Base-by-base conservation (phyloP, 2,329 filamentous ascomycete species). In the Monilinia fructigena region DNA sequence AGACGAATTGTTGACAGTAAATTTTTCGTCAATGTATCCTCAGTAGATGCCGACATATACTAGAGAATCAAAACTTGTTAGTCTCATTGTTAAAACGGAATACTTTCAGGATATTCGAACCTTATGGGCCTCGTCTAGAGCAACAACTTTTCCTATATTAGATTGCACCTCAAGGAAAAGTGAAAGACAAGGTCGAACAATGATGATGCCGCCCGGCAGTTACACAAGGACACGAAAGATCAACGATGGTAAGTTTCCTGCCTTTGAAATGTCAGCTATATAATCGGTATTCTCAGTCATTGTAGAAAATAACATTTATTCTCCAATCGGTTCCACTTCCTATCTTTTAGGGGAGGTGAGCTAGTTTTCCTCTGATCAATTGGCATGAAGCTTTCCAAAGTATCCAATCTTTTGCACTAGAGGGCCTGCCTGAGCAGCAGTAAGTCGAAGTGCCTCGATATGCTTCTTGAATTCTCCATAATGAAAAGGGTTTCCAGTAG, bases 71-170 rank as follows among this genome's bases (percentile, higher is more conserved):
- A 4, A 3, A 64, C 14, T 6, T 42, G 16, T 54, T 11, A 58
- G 55, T 14, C 23, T 28, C 40, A 47, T 3, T 6, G 26, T 31
- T 2, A 42, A 8, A 14, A 11, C 4, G 8, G 11, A 47, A 4
- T 31, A 6, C 8, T 16, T 31, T 28, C 40, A 20, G 38, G 14
- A 23, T 11, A 48, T 28, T 56, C 70, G 60, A 75, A 85, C 83
- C 72, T 93, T 93, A 74, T 95, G 91, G 0, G 91, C 91, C 74
- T 94, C 90, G 69, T 94, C 90, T 0, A 93, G 79, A 0, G 89
- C 89, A 18, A 93, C 77, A 48, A 93, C 80, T 5, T 86, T 82
- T 0, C 88, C 86, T 0, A 81, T 73, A 0, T 75, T 70, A 0
- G 71, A 69, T 0, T 81, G 76, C 56, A 85, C 80, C 67, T 89